Conservation (phyloP, 768 basidiomycete species). For the Tephrocybe rancida region DNA sequence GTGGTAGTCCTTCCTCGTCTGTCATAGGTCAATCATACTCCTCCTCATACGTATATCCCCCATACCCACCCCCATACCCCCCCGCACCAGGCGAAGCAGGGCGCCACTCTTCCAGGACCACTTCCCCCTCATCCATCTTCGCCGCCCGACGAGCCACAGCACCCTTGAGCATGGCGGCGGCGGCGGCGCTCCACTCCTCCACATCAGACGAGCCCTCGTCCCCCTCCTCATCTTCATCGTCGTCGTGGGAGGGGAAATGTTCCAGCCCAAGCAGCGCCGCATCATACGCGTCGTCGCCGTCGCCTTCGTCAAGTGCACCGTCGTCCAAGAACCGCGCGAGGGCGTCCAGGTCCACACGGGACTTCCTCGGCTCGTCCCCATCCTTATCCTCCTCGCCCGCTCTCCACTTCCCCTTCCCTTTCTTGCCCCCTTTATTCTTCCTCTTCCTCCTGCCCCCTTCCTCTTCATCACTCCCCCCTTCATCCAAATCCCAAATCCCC, state of each 20-base stretch:
- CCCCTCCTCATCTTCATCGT: conserved; percentile 8
- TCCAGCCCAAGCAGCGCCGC: conserved; percentile 17
- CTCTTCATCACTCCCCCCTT: conserved; percentile 18
- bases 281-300: conserved; percentile 11
- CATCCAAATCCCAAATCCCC: conserved; percentile 33
- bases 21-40: conserved; percentile 44
- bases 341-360: conserved; percentile 58
- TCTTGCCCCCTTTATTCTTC: conserved; percentile 8
- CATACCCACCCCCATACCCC: not conserved
- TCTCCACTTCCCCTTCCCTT: not conserved
- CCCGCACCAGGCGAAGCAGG: conserved; percentile 23
- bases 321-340: conserved; percentile 51
- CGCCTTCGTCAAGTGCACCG: conserved; percentile 24
- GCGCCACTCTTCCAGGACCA: conserved; percentile 21
- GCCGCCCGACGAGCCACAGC: not conserved
- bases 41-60: conserved; percentile 38
- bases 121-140: conserved; percentile 7
- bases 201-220: not conserved
- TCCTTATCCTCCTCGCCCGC: conserved; percentile 7
- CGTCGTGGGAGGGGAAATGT: conserved; percentile 12
- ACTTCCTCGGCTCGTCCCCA: conserved; percentile 25
- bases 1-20: too few relatives aligned
- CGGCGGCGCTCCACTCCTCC: not conserved
- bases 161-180: not conserved
- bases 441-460: conserved; percentile 8